phyloP scores from a whole-genome alignment of 2,329 filamentous ascomycete species.

The Monilinia aucupariae region DNA sequence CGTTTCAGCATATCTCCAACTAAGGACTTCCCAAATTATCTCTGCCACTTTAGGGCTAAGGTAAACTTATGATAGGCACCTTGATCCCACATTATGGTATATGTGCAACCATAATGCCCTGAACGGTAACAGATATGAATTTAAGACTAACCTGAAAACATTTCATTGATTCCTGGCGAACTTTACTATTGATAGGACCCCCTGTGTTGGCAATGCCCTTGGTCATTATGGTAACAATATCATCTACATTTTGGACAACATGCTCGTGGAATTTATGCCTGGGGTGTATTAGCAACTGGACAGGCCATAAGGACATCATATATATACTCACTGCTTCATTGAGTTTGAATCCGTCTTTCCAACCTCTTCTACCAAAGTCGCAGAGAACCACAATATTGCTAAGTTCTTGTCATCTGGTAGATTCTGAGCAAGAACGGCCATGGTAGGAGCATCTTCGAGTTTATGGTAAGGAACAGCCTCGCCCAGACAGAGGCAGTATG shows the following conservation, averaged over 20 bases:
- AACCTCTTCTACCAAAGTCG: conserved; percentile 59
- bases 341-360: conserved; percentile 61
- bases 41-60: neutral
- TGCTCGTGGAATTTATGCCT: conserved; percentile 45
- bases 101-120: neutral
- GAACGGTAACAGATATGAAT: neutral
- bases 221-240: conserved; percentile 45
- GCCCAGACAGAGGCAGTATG: conserved; percentile 51
- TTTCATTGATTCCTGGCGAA: conserved; percentile 51
- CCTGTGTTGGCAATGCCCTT: conserved; percentile 37
- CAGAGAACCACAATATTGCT: conserved; percentile 59
- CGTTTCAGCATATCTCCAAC: neutral
- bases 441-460: conserved; percentile 41
- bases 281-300: conserved; percentile 10
- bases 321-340: conserved; percentile 45
- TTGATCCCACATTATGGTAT: neutral
- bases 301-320: conserved; percentile 12
- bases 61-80: neutral
- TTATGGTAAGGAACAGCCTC: conserved; percentile 44
- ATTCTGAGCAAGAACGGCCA: conserved; percentile 41
- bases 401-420: conserved; percentile 48
- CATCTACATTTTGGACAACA: conserved; percentile 47
- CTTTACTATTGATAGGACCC: conserved; percentile 39
- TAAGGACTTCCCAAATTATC: neutral
- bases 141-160: conserved; percentile 51